Percentiles rank a stretch among this genome's conserved stretches.
phyloP scores from a whole-genome alignment of 2,329 filamentous ascomycete species.

The Endoconidiophora polonica region DNA sequence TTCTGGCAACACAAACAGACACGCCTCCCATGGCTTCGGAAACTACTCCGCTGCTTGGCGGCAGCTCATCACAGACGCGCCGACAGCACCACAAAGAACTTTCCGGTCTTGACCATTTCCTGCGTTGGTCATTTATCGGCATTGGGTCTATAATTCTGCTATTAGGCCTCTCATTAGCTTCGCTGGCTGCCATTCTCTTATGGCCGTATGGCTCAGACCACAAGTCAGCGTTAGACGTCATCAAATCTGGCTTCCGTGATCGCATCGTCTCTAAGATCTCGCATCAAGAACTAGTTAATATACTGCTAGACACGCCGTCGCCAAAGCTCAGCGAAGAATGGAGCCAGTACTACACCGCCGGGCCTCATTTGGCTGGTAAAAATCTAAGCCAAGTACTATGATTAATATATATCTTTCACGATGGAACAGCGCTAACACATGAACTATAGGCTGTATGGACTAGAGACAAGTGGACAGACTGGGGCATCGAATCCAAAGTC shows the following conservation, averaged over 20 bases:
- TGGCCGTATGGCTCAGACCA: neutral
- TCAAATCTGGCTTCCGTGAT: constrained; percentile 4
- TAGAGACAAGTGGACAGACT: constrained; percentile 52
- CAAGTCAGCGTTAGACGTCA: neutral
- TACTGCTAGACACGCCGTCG: constrained; percentile 42
- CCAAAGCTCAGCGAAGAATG: constrained; percentile 46
- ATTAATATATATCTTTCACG: neutral
- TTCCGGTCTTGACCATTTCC: neutral
- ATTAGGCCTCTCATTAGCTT: neutral
- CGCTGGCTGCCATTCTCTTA: neutral
- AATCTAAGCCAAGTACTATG: constrained; percentile 49
- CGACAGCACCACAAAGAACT: neutral
- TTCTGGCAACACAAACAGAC: no score
- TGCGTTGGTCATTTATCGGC: constrained; percentile 3
- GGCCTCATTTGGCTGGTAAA: constrained; percentile 59
- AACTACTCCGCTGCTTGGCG: neutral
- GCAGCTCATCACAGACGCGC: neutral
- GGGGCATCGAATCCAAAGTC: constrained; percentile 48
- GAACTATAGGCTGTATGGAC: constrained; percentile 50
- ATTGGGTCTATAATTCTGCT: neutral
- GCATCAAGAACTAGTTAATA: constrained; percentile 35
- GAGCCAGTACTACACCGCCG: constrained; percentile 63
- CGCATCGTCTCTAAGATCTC: constrained; percentile 10
- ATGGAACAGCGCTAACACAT: constrained; percentile 6
- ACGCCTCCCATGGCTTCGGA: neutral